A percentile compares a stretch with the other conserved stretches of the same genome.
phyloP scores from a whole-genome alignment of 2,329 filamentous ascomycete species.

The Lecanoromycetidae sp. region DNA sequence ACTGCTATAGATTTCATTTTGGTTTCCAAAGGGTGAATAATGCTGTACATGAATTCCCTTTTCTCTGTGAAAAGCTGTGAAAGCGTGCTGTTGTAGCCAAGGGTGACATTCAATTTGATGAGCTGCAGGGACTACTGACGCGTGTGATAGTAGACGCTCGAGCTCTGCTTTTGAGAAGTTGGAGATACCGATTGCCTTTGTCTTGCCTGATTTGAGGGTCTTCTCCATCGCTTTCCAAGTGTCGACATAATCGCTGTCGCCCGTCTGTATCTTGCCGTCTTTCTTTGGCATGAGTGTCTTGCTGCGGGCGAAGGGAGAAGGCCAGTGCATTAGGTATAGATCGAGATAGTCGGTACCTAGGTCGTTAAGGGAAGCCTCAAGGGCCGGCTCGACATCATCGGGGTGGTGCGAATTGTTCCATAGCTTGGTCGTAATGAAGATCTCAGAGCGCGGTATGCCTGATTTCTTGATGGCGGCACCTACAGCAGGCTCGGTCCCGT shows the following conservation, averaged over 20 bases:
- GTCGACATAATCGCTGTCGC: constrained; percentile 38
- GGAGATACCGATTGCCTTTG: constrained; percentile 40
- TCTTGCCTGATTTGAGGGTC: constrained; percentile 31
- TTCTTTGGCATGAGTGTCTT: constrained; percentile 36
- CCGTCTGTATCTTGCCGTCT: constrained; percentile 32
- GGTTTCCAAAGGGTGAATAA: constrained; percentile 45
- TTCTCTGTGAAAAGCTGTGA: constrained; percentile 37
- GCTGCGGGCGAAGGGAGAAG: constrained; percentile 41
- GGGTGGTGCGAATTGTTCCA: constrained; percentile 54
- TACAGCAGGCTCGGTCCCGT: constrained; percentile 54
- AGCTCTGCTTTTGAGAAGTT: constrained; percentile 41
- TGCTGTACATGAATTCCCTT: constrained; percentile 43
- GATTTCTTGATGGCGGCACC: constrained; percentile 52
- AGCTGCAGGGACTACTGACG: constrained; percentile 34
- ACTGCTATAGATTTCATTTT: constrained; percentile 38
- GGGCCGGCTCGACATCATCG: constrained; percentile 50
- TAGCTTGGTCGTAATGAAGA: constrained; percentile 57
- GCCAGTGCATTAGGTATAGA: constrained; percentile 59
- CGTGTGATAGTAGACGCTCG: constrained; percentile 35
- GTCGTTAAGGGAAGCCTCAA: constrained; percentile 49
- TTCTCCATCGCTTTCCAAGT: constrained; percentile 42
- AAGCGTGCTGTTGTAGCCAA: constrained; percentile 39
- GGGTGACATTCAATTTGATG: constrained; percentile 44
- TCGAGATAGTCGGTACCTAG: constrained; percentile 56
- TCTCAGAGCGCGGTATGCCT: constrained; percentile 49